Evolutionary conservation across 108 stramenopile species (phyloP).

Genomic region (Parietichytrium sp.): DNA sequence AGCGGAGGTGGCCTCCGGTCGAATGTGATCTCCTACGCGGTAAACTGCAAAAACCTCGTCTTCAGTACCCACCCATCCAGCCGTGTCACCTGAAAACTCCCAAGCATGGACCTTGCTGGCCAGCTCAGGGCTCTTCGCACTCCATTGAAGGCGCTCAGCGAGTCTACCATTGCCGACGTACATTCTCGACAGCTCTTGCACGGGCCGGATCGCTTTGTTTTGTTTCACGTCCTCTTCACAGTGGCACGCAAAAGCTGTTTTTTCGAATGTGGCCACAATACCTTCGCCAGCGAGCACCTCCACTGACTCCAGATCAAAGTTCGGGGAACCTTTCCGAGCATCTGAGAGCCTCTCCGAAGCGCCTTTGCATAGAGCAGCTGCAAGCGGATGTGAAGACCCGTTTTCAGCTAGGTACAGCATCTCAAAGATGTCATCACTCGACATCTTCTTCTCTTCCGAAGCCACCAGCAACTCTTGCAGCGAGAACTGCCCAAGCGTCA

Average conservation of each 20-base stretch:
- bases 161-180: neutral
- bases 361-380: neutral
- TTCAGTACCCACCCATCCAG: constrained; percentile 18
- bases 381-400: constrained; percentile 11
- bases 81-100: neutral
- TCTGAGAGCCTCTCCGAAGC: neutral
- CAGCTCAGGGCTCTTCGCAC: neutral
- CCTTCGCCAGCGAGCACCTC: neutral
- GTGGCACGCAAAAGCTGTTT: too few species aligned
- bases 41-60: neutral
- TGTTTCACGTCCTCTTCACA: too few species aligned
- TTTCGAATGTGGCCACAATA: neutral
- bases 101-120: neutral
- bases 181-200: too few species aligned
- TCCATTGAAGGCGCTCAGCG: neutral
- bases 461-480: neutral
- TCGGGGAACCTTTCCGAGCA: too few species aligned
- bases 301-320: neutral
- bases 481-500: constrained; percentile 74
- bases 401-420: neutral
- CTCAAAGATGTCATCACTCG: neutral
- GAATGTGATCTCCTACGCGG: neutral
- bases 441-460: neutral
- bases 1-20: neutral
- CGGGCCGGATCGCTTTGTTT: too few species aligned